Evolutionary conservation across 2,329 filamentous ascomycete species (phyloP).

Genomic region (Ilyonectria mors-panacis): DNA sequence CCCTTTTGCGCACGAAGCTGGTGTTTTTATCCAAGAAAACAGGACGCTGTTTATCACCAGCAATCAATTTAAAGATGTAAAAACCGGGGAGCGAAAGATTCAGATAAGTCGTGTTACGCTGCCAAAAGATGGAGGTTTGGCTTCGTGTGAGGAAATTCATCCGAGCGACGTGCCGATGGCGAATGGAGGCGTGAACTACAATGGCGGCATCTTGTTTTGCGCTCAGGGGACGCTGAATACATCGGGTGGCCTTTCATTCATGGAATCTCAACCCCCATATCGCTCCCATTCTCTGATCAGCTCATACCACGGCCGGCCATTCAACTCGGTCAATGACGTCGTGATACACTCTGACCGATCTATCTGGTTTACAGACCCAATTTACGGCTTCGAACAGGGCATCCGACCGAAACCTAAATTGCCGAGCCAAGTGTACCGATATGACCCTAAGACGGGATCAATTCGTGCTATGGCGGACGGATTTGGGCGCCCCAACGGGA

Average conservation of each 20-base stretch:
- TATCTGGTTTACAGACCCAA: conserved; percentile 67
- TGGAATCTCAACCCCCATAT: conserved; percentile 53
- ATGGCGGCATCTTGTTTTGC: conserved; percentile 58
- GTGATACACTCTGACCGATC: conserved; percentile 58
- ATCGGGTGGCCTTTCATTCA: conserved; percentile 50
- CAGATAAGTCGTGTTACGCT: conserved; percentile 48
- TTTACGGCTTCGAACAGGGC: conserved; percentile 64
- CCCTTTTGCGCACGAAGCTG: conserved; percentile 66
- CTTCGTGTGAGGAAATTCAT: conserved; percentile 53
- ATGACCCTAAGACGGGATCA: conserved; percentile 55
- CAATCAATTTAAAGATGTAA: conserved; percentile 48
- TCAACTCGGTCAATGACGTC: conserved; percentile 67
- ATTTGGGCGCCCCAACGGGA: conserved; percentile 63
- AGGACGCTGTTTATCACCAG: conserved; percentile 54
- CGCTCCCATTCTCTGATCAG: conserved; percentile 50
- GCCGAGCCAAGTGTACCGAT: conserved; percentile 65
- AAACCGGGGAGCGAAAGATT: conserved; percentile 45
- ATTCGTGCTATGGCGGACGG: conserved; percentile 63
- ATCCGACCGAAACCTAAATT: conserved; percentile 60
- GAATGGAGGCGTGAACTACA: conserved; percentile 65
- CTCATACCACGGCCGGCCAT: conserved; percentile 60
- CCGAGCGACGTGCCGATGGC: conserved; percentile 57
- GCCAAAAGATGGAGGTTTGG: conserved; percentile 18
- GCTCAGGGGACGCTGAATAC: conserved; percentile 53
- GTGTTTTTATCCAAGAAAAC: conserved; percentile 51